These are phyloP conservation scores for Leccinum subrobustum DNA, from an alignment of 1,284 basidiomycete species.

Conservation along the genomic window DNA sequence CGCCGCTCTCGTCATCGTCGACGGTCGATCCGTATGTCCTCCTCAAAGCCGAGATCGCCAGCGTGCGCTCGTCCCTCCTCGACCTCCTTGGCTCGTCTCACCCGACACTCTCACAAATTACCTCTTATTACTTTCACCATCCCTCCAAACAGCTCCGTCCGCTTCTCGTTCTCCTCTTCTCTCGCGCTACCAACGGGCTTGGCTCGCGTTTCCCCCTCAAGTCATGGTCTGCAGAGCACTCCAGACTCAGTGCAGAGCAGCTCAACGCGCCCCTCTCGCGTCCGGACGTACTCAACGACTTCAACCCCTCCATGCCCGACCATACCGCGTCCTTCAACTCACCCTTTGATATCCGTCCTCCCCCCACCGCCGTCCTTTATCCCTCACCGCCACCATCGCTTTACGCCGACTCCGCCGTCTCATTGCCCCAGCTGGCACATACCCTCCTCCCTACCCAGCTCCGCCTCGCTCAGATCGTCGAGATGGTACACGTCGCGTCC, in stretches of 20 bases:
- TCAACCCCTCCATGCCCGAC: constrained; percentile 79
- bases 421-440: constrained; percentile 33
- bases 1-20: constrained; percentile 19
- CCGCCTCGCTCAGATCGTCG: constrained; percentile 93
- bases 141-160: constrained; percentile 92
- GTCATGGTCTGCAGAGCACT: constrained; percentile 45
- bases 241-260: constrained; percentile 42
- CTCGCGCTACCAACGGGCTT: constrained; percentile 87
- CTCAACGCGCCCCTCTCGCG: constrained; percentile 73
- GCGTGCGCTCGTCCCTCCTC: constrained; percentile 75
- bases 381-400: constrained; percentile 41
- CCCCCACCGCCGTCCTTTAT: constrained; percentile 34
- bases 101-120: constrained; percentile 83
- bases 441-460: constrained; percentile 79
- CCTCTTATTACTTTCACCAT: constrained; percentile 90
- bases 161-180: constrained; percentile 87
- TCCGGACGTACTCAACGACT: constrained; percentile 80
- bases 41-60: constrained; percentile 73
- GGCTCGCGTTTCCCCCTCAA: constrained; percentile 52
- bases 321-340: constrained; percentile 54
- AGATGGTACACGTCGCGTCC: constrained; percentile 98
- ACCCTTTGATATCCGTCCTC: constrained; percentile 45
- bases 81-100: constrained; percentile 87
- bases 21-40: constrained; percentile 62
- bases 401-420: constrained; percentile 15